Percentiles rank a stretch among this genome's conserved stretches.
These are phyloP conservation scores for Tillandsia leiboldiana DNA, from an alignment of 176 grass and related monocot species.

Conservation along the genomic window DNA sequence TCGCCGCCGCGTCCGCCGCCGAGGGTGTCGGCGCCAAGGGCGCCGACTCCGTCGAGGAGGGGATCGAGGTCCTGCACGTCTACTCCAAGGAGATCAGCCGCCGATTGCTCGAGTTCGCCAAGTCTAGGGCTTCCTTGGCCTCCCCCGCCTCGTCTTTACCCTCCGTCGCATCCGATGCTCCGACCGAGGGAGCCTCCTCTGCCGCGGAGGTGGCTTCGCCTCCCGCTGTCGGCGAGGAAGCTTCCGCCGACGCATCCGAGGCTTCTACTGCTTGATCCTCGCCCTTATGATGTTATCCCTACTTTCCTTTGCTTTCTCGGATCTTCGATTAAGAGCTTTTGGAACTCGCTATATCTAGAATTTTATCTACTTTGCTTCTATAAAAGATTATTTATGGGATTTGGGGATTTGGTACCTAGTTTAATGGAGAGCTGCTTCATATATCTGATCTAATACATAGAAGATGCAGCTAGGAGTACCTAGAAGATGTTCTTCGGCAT, in stretches of 20 bases:
- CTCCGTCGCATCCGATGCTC: neutral
- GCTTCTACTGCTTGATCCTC: neutral
- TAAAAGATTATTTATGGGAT: neutral
- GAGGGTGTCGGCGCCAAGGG: constrained; percentile 19
- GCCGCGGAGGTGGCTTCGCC: constrained; percentile 8
- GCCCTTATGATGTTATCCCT: too few species aligned
- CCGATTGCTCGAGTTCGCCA: constrained; percentile 56
- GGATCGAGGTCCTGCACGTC: constrained; percentile 55
- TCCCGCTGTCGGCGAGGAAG: neutral
- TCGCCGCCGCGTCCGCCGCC: constrained; percentile 32
- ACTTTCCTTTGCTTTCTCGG: neutral
- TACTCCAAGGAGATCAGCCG: constrained; percentile 95
- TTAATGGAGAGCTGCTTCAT: too few species aligned
- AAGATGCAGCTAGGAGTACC: neutral
- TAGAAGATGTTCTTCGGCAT: neutral
- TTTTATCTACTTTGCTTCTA: neutral
- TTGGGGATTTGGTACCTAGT: neutral
- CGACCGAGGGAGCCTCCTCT: neutral
- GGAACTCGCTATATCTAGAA: neutral
- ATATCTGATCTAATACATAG: too few species aligned
- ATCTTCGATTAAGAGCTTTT: neutral
- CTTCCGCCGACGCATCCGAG: neutral
- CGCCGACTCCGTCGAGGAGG: constrained; percentile 43
- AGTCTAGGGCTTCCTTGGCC: constrained; percentile 29
- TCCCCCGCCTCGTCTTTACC: neutral